Percentiles rank a stretch among this genome's conserved stretches.
Evolutionary conservation across 2,329 filamentous ascomycete genomes (phyloP).

Genomic region (Mycosphaerella sp.): DNA sequence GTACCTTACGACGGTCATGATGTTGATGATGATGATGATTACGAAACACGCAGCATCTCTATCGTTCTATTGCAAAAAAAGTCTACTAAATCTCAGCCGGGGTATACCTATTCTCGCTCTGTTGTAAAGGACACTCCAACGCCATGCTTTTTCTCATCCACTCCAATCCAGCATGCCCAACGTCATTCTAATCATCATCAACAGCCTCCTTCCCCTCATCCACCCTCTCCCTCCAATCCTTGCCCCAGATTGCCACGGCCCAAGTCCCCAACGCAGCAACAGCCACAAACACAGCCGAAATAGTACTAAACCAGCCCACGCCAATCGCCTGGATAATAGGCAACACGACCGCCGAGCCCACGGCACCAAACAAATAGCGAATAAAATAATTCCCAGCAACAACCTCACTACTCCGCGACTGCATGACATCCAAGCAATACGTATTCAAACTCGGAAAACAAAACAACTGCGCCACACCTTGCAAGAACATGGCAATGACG

Average conservation of each 20-base stretch:
- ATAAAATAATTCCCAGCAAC: constrained; percentile 70
- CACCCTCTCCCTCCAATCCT: constrained; percentile 24
- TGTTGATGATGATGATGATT: too few relatives aligned
- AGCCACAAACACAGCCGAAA: constrained; percentile 55
- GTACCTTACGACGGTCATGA: too few relatives aligned
- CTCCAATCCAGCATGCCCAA: too few relatives aligned
- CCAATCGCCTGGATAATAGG: constrained; percentile 69
- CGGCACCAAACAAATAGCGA: constrained; percentile 67
- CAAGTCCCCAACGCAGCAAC: constrained; percentile 40
- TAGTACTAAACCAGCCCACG: constrained; percentile 75
- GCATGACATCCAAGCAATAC: constrained; percentile 79
- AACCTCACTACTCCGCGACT: constrained; percentile 62
- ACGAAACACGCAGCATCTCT: too few relatives aligned
- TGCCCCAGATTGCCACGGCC: constrained; percentile 35
- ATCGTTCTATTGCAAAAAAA: too few relatives aligned
- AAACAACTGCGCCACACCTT: constrained; percentile 68
- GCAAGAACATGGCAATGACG: constrained; percentile 66
- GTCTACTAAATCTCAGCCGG: too few relatives aligned
- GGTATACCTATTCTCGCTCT: too few relatives aligned
- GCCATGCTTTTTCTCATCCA: too few relatives aligned
- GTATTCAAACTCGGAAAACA: constrained; percentile 71
- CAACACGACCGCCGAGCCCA: constrained; percentile 64
- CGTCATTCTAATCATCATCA: too few relatives aligned
- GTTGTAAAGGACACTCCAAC: too few relatives aligned
- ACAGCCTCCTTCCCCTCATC: constrained; percentile 15